Evolutionary conservation across 2,329 filamentous ascomycete genomes (phyloP).

Genomic region (Hypoxylon sp.): DNA sequence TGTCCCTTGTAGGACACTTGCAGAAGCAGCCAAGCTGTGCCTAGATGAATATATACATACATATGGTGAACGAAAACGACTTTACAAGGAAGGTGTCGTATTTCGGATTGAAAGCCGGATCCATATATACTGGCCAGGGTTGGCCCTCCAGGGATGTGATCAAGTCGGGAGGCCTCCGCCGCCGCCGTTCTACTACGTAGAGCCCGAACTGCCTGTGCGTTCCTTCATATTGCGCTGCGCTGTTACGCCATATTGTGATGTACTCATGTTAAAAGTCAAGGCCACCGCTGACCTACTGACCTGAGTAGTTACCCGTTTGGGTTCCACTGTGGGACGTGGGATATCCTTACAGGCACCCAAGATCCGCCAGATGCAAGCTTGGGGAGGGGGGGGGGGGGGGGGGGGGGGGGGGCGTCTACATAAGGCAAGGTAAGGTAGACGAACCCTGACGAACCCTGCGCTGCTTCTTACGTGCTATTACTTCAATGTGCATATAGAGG

Average conservation of each 20-base stretch:
- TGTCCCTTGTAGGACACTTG: conserved; percentile 11
- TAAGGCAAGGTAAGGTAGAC: conserved; percentile 3
- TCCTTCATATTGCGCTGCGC: background rate
- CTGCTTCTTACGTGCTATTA: conserved; percentile 20
- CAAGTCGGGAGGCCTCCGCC: background rate
- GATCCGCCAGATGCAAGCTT: conserved; percentile 39
- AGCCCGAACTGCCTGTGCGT: background rate
- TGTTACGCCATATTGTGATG: conserved; percentile 21
- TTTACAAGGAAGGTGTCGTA: conserved; percentile 27
- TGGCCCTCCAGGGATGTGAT: background rate
- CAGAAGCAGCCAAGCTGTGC: conserved; percentile 28
- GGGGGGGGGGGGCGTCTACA: conserved; percentile 11
- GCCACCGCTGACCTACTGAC: conserved; percentile 7
- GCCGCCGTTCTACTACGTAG: background rate
- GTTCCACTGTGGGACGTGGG: conserved; percentile 34
- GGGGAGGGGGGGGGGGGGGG: conserved; percentile 12
- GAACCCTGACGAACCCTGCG: conserved; percentile 1
- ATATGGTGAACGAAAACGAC: conserved; percentile 15
- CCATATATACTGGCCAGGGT: background rate
- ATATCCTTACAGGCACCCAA: conserved; percentile 38
- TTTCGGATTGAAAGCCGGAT: conserved; percentile 1
- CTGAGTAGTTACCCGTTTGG: conserved; percentile 15
- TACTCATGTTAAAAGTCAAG: conserved; percentile 7
- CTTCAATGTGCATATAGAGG: conserved; percentile 33
- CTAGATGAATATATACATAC: conserved; percentile 19